Evolutionary conservation across 495 filamentous ascomycete species (phyloP).

Genomic region (Aspergillus cavernicola): DNA sequence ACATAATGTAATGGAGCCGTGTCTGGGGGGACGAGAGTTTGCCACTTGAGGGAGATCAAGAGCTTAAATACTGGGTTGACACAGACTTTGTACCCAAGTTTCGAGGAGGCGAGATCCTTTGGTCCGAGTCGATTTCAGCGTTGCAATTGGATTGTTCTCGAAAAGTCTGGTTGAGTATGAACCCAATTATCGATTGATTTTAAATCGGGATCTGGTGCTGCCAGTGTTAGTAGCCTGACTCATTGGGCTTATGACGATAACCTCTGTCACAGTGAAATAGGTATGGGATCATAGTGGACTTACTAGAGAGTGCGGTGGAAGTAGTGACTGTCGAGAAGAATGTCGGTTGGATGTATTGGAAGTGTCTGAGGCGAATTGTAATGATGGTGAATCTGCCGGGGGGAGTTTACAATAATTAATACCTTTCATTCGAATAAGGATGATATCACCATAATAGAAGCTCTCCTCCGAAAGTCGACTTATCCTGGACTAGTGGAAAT

Average conservation of each 20-base stretch:
- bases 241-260: conserved; percentile 4
- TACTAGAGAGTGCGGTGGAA: no score
- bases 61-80: conserved; percentile 30
- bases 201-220: conserved; percentile 6
- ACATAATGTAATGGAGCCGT: conserved; percentile 40
- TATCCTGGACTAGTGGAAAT: not conserved
- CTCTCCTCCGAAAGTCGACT: not conserved
- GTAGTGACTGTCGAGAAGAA: no score
- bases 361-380: not conserved
- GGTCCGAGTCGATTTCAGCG: not conserved
- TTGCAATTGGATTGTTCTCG: conserved; percentile 7
- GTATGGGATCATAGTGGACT: not conserved
- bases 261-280: conserved; percentile 3
- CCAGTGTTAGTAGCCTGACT: conserved; percentile 7
- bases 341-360: not conserved
- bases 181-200: not conserved
- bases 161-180: conserved; percentile 5
- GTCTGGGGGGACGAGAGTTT: conserved; percentile 20
- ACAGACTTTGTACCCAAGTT: conserved; percentile 24
- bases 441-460: no score
- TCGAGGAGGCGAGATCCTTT: conserved; percentile 11
- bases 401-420: not conserved
- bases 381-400: not conserved
- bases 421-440: not conserved
- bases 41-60: conserved; percentile 32